Conservation (phyloP, 2,329 filamentous ascomycete species). For the Pseudocercospora fuligena region DNA sequence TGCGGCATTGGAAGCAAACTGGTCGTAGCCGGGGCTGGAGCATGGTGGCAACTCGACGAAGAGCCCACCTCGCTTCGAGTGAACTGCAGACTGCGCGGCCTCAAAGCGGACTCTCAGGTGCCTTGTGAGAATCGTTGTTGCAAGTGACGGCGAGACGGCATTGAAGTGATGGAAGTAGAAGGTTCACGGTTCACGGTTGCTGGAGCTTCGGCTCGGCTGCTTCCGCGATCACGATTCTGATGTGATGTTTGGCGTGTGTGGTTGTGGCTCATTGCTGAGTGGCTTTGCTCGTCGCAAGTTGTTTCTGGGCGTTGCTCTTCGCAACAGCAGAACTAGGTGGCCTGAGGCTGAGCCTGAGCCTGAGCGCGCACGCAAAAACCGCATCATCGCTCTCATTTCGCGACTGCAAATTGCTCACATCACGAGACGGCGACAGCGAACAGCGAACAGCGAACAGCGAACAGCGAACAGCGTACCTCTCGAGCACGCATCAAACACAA, state of each 20-base stretch:
- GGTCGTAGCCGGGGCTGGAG: slow-evolving; percentile 67
- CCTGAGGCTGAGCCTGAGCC: not conserved
- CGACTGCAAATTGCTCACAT: not conserved
- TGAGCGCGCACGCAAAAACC: not conserved
- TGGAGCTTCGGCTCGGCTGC: not conserved
- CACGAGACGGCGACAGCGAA: not conserved
- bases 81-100: not conserved
- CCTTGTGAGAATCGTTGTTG: slow-evolving; percentile 8
- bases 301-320: not conserved
- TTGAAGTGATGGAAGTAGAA: slow-evolving; percentile 1
- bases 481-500: not conserved
- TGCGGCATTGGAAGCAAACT: slow-evolving; percentile 55
- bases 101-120: not conserved
- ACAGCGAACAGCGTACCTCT: not conserved
- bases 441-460: not conserved
- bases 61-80: not conserved
- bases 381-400: slow-evolving; percentile 5
- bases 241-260: not conserved
- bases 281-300: not conserved
- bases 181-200: not conserved
- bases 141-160: not conserved
- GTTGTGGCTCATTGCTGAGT: too few species aligned
- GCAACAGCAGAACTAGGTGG: not conserved
- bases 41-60: slow-evolving; percentile 52
- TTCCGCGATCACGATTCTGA: not conserved